Base-by-base conservation (phyloP, 23 red algal species). In the Agarophyton chilense region DNA sequence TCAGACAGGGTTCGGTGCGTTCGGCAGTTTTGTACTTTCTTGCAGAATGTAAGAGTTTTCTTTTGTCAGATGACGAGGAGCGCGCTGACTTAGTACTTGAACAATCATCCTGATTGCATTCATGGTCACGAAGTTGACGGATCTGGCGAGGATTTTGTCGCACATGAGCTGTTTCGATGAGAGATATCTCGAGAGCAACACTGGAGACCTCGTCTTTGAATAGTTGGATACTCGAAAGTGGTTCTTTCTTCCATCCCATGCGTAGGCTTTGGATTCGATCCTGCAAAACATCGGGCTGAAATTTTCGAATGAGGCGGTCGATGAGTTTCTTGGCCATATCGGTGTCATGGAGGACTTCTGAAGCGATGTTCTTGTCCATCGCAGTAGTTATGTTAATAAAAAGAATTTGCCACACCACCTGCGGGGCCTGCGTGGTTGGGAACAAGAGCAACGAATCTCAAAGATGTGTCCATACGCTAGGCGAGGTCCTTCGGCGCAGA, bases 141-240 rank as follows among this genome's bases (percentile, higher is more conserved):
- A 8, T 61, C 2, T 29, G 17, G 10, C 4, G 56, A 25, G 4
- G 19, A 2, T 2, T 21, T 21, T 18, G 17, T 5, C 22, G 56
- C 56, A 31, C 25, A 11, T 24, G 25, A 4, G 14, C 44, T 12
- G 56, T 61, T 11, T 61, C 56, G 10, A 24, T 61, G 2, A 31
- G 56, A 6, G 52, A 61, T 2, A 78, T 17, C 10, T 78, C 73
- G 4, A 78, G 17, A 24, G 73, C 43, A 52, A 78, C 8, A 21
- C 26, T 53, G 5, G 14, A 52, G 4, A 51, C 73, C n/a, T 55
- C 73, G 5, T 78, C 45, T 53, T 55, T 46, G 46, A 53, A 78
- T 0, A 78, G n/a, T 26, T 78, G 51, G 73, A 83, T 64, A 38
- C 39, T 65, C 4, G 33, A 52, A 19, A 83, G 32, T 38, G 63